phyloP scores from a whole-genome alignment of 1,139 yeast species.

The Suhomyces bolitotheri region DNA sequence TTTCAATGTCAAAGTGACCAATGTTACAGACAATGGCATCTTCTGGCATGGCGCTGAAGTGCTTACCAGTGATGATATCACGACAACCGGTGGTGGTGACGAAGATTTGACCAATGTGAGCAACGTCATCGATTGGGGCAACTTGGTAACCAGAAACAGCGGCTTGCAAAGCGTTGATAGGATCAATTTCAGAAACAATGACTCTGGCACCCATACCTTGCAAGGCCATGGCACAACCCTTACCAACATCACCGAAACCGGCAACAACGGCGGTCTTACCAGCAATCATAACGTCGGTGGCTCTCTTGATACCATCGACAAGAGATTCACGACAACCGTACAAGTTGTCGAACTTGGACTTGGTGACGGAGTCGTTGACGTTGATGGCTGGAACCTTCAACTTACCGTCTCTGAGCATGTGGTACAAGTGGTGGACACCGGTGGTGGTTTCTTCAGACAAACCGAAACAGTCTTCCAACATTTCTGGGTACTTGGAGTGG shows the following conservation, averaged over 20 bases:
- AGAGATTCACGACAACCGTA: conserved; percentile 99
- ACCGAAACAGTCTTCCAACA: conserved; percentile 94
- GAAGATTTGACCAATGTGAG: conserved; percentile 91
- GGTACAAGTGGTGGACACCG: conserved; percentile 99
- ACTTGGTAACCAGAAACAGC: conserved; percentile 99
- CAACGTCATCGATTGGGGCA: conserved; percentile 93
- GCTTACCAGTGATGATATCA: conserved; percentile 90
- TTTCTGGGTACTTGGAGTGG: conserved; percentile 98
- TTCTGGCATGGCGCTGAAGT: conserved; percentile 93
- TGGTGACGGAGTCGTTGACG: conserved; percentile 98
- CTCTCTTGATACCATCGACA: conserved; percentile 99
- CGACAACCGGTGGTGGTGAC: conserved; percentile 99
- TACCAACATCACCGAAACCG: conserved; percentile 99
- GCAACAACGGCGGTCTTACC: conserved; percentile 99
- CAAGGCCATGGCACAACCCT: conserved; percentile 99
- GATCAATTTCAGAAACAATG: conserved; percentile 95
- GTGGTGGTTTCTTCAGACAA: conserved; percentile 99
- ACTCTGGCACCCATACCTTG: conserved; percentile 99
- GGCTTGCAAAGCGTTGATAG: conserved; percentile 99
- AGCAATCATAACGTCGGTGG: conserved; percentile 99
- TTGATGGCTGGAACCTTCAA: conserved; percentile 99
- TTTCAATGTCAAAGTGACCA: conserved; percentile 99
- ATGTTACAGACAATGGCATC: conserved; percentile 99
- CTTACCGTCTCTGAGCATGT: conserved; percentile 84
- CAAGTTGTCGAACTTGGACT: conserved; percentile 98